These are phyloP conservation scores for Lathyrus sativus DNA, from an alignment of 306 rosid genomes.

Conservation along the genomic window DNA sequence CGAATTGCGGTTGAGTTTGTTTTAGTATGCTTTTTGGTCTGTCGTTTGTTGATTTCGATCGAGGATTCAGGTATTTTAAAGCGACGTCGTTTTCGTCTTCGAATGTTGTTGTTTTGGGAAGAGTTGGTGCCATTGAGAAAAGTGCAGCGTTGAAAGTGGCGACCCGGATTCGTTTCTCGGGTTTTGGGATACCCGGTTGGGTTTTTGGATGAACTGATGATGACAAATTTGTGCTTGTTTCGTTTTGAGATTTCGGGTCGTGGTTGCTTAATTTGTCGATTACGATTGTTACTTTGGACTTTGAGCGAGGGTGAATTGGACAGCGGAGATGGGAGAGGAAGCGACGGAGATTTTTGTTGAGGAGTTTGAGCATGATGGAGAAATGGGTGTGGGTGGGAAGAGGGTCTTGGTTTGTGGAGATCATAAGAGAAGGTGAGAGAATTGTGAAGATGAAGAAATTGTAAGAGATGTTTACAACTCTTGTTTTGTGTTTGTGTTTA, in stretches of 20 bases:
- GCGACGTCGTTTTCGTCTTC: constrained; percentile 43
- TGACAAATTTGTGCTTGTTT: constrained; percentile 40
- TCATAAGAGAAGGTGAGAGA: constrained; percentile 22
- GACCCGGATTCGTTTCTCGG: constrained; percentile 52
- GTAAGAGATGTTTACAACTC: constrained; percentile 39
- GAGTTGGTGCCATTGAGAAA: constrained; percentile 87
- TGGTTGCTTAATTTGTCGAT: constrained; percentile 48
- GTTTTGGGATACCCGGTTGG: constrained; percentile 36
- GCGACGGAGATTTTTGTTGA: constrained; percentile 62
- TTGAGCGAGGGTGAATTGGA: constrained; percentile 54
- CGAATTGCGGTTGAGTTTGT: constrained; percentile 51
- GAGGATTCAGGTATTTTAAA: constrained; percentile 10
- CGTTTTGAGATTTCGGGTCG: constrained; percentile 39
- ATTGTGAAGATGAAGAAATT: constrained; percentile 25
- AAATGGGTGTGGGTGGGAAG: constrained; percentile 26
- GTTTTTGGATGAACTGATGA: constrained; percentile 56
- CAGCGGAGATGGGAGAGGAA: constrained; percentile 64
- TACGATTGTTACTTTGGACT: constrained; percentile 49
- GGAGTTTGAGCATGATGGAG: constrained; percentile 56
- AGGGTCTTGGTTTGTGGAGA: constrained; percentile 19
- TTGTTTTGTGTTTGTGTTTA: constrained; percentile 14
- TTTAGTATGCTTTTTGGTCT: constrained; percentile 76
- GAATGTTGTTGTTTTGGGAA: constrained; percentile 47
- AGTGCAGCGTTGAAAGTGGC: constrained; percentile 96
- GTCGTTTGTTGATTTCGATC: constrained; percentile 50